Base-by-base conservation (phyloP, 2,329 filamentous ascomycete species). In the Cladosporium halotolerans region DNA sequence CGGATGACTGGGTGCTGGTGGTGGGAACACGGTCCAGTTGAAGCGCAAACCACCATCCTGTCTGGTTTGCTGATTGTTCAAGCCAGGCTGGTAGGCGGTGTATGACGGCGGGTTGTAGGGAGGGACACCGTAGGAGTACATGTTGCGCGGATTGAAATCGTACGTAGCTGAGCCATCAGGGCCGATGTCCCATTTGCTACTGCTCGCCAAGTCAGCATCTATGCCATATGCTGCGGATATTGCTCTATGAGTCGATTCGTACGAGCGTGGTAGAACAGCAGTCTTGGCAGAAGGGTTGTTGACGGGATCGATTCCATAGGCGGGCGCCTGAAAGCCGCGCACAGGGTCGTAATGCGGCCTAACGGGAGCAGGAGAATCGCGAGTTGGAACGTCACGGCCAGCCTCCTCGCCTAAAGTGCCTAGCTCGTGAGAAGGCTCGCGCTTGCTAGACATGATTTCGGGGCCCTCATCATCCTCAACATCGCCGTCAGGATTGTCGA, bases 311-410 rank as follows among this genome's bases (percentile, higher is more conserved):
- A 18, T 14, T 10, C 28, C 13, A 23, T 13, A 38, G 16, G 32
- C 9, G n/a, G 32, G 38, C 14, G 47, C 44, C 39, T 58, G 56
- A 13, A 56, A 62, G 33, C 58, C 55, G 39, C 62, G 61, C 5
- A 64, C 58, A 16, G 63, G 62, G 47, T 66, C 63, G 57, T 63
- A 64, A 18, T 54, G 59, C n/a, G 59, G 53, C 43, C 59, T 60
- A 44, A 52, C 32, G 18, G 53, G 28, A 5, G 53, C n/a, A n/a
- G 41, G 11, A 28, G 28, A 4, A 9, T 32, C 39, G 45, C 60
- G 58, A 3, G 61, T 57, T 1, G 23, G 23, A 14, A 54, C 58
- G 13, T 52, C 46, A 7, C 19, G 13, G 46, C 32, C 28, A 10
- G 45, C 18, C 32, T 42, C 40, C 19, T 51, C 48, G 40, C 51